Evolutionary conservation across 2,329 filamentous ascomycete genomes (phyloP).

Genomic region (Aspergillus arachidicola): DNA sequence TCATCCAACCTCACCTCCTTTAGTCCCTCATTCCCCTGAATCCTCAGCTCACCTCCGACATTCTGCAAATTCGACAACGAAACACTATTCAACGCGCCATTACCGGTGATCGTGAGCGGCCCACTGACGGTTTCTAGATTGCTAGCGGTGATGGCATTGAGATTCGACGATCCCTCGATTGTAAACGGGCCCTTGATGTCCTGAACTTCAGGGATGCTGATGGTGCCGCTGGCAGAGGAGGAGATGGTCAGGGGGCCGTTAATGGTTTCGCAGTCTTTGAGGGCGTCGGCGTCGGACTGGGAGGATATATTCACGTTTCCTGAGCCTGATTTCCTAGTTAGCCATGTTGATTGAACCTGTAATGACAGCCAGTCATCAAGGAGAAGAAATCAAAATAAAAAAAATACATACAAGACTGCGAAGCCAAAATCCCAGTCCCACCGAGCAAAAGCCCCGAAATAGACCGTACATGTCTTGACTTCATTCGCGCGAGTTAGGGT

Average conservation of each 20-base stretch:
- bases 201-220: slow-evolving; percentile 45
- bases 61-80: slow-evolving; percentile 20
- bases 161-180: slow-evolving; percentile 16
- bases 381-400: rapidly evolving
- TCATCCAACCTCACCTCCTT: slow-evolving; percentile 22
- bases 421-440: background rate
- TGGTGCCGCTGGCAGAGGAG: slow-evolving; percentile 39
- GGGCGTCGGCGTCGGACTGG: slow-evolving; percentile 32
- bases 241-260: slow-evolving; percentile 44
- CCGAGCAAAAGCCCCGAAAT: background rate
- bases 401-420: background rate
- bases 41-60: slow-evolving; percentile 21
- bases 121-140: slow-evolving; percentile 26
- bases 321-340: slow-evolving; percentile 28
- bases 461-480: background rate
- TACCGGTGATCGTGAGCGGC: slow-evolving; percentile 21
- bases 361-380: background rate
- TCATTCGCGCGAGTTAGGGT: background rate
- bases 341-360: background rate
- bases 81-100: slow-evolving; percentile 23
- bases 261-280: slow-evolving; percentile 42
- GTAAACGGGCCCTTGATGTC: slow-evolving; percentile 28
- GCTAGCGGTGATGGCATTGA: slow-evolving; percentile 21
- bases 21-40: slow-evolving; percentile 26
- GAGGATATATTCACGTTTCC: slow-evolving; percentile 49